Percentiles rank a stretch among this genome's conserved stretches.
Conservation (phyloP, 441 rosid genomes). For the Euphorbia celastroides region DNA sequence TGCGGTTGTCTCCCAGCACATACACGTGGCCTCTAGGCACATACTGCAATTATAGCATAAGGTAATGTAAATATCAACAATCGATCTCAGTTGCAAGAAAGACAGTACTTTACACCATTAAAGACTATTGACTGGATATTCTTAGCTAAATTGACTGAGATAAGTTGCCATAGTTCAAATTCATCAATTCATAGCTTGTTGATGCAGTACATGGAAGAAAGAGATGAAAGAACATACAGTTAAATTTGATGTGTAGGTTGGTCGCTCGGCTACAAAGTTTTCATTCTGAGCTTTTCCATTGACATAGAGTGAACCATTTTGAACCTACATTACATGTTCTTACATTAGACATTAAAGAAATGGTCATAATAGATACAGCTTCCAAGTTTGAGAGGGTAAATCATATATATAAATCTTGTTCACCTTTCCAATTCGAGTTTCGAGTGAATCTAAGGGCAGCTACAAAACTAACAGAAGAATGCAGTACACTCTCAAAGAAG, state of each 20-base stretch:
- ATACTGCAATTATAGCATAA: slow-evolving; percentile 32
- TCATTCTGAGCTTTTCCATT: slow-evolving; percentile 38
- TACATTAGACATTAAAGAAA: background rate
- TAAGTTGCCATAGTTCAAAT: too few species aligned
- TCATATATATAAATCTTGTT: background rate
- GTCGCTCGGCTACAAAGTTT: slow-evolving; percentile 30
- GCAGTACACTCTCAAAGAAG: background rate
- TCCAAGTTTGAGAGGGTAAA: background rate
- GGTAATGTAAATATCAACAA: background rate
- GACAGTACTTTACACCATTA: too few species aligned
- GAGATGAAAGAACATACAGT: too few species aligned
- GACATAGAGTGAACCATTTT: slow-evolving; percentile 32
- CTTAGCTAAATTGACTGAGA: too few species aligned
- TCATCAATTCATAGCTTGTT: too few species aligned
- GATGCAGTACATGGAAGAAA: too few species aligned
- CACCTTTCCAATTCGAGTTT: slow-evolving; percentile 1
- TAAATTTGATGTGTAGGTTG: slow-evolving; percentile 29
- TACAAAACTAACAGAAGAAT: slow-evolving; percentile 3
- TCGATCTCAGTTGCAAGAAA: background rate
- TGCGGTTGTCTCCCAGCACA: slow-evolving; percentile 90
- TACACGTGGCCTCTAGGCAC: slow-evolving; percentile 67
- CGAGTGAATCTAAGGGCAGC: slow-evolving; percentile 5
- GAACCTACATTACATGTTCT: slow-evolving; percentile 35
- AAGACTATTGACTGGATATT: background rate
- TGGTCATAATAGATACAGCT: background rate